Percentiles rank a stretch among this genome's conserved stretches.
phyloP scores from a whole-genome alignment of 2,329 filamentous ascomycete genomes.

The Massarina eburnea region DNA sequence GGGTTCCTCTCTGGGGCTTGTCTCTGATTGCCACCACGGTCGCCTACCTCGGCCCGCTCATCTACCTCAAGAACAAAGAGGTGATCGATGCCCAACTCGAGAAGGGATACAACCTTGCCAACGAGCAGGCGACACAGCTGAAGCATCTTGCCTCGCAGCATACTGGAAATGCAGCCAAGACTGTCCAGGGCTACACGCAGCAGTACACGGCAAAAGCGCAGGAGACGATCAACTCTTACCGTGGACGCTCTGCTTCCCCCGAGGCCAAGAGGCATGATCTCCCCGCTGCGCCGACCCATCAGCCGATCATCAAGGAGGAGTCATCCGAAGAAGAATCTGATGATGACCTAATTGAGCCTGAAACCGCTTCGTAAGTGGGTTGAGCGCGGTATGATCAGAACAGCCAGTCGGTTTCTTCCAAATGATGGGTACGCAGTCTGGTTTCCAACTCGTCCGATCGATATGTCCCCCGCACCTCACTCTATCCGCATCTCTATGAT shows the following conservation, averaged over 20 bases:
- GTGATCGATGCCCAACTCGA: constrained; percentile 63
- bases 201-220: constrained; percentile 64
- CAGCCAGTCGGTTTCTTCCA: not conserved
- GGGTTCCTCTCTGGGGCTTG: constrained; percentile 66
- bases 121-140: constrained; percentile 61
- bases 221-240: constrained; percentile 48
- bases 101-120: constrained; percentile 56
- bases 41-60: constrained; percentile 61
- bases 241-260: constrained; percentile 41
- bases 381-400: not conserved
- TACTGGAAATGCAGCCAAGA: constrained; percentile 59
- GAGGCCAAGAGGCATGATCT: constrained; percentile 39
- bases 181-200: constrained; percentile 60
- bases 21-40: constrained; percentile 58
- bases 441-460: not conserved
- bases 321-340: constrained; percentile 1
- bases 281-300: constrained; percentile 30
- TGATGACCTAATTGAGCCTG: constrained; percentile 16
- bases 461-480: not conserved
- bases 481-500: constrained; percentile 14
- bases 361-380: constrained; percentile 29
- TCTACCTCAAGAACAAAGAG: constrained; percentile 68
- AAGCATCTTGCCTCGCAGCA: constrained; percentile 63
- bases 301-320: constrained; percentile 16
- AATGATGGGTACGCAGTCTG: not conserved